Evolutionary conservation across 208 protist genomes (phyloP).

Genomic region (Naegleria fowleri): DNA sequence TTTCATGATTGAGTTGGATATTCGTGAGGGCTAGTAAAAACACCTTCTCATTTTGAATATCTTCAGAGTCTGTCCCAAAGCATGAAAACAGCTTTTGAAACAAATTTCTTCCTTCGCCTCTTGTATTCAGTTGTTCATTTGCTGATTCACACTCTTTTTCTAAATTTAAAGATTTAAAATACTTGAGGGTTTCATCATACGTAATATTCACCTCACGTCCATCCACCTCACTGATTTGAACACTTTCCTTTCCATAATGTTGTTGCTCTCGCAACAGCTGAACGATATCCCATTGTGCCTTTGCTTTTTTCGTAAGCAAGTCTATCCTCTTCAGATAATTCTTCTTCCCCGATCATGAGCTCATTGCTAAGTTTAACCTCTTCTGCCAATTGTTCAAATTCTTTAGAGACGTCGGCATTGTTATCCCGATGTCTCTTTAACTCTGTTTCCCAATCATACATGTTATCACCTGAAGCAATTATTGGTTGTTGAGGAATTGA

Average conservation of each 20-base stretch:
- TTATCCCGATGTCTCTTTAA: background rate
- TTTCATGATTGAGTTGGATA: background rate
- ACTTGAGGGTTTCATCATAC: background rate
- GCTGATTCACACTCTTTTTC: background rate
- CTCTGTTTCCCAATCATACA: background rate
- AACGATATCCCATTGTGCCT: background rate
- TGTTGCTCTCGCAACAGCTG: background rate
- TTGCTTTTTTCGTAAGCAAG: background rate
- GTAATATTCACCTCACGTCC: background rate
- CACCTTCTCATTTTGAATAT: background rate
- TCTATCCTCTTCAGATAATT: too few relatives aligned
- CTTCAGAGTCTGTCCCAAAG: background rate
- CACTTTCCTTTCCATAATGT: background rate
- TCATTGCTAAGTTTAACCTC: background rate
- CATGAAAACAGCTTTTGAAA: background rate
- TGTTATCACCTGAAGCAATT: too few relatives aligned
- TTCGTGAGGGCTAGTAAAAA: background rate
- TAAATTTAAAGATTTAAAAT: background rate
- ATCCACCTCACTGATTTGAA: background rate
- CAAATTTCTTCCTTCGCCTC: background rate
- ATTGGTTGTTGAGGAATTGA: too few relatives aligned
- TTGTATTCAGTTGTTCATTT: background rate
- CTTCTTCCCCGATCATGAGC: too few relatives aligned
- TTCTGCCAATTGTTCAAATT: background rate
- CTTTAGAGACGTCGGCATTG: background rate